Conservation (phyloP, 169 alveolate genomes). For the Babesia bigemina region DNA sequence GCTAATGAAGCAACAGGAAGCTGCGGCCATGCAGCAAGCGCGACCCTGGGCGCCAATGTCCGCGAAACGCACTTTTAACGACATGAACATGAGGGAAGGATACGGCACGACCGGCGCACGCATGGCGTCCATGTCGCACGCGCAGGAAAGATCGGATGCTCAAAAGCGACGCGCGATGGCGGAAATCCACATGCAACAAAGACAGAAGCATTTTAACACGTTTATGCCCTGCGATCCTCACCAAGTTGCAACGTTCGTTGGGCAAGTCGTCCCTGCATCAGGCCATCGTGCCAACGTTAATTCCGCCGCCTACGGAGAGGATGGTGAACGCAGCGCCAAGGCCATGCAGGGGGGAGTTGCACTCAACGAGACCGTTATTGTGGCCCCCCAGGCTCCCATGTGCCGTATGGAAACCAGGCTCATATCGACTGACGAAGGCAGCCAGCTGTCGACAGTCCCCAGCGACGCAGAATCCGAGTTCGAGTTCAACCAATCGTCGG, state of each 20-base stretch:
- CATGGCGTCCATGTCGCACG: neutral
- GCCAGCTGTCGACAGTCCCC: neutral
- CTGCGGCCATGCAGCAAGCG: neutral
- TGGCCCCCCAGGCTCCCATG: conserved; percentile 2
- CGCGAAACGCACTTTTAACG: neutral
- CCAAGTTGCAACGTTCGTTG: neutral
- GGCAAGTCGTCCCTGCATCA: neutral
- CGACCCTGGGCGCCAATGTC: conserved; percentile 4
- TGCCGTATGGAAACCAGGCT: conserved; percentile 23
- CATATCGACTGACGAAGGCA: conserved; percentile 19
- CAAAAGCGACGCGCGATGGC: conserved; percentile 3
- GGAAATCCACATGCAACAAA: neutral
- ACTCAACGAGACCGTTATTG: neutral
- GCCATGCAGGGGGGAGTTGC: neutral
- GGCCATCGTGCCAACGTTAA: neutral
- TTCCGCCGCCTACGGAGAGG: neutral
- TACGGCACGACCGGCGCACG: neutral
- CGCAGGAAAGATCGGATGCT: neutral
- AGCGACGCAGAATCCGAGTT: conserved; percentile 31
- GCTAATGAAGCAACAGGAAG: conserved; percentile 12
- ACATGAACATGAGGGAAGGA: neutral
- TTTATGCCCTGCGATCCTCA: neutral
- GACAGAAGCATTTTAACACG: neutral
- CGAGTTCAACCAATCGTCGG: neutral
- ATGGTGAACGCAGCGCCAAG: neutral